Evolutionary conservation across 1,284 basidiomycete species (phyloP), one percentile per base, ranked within the genome.

Genomic region (Melampsora occidentalis): DNA sequence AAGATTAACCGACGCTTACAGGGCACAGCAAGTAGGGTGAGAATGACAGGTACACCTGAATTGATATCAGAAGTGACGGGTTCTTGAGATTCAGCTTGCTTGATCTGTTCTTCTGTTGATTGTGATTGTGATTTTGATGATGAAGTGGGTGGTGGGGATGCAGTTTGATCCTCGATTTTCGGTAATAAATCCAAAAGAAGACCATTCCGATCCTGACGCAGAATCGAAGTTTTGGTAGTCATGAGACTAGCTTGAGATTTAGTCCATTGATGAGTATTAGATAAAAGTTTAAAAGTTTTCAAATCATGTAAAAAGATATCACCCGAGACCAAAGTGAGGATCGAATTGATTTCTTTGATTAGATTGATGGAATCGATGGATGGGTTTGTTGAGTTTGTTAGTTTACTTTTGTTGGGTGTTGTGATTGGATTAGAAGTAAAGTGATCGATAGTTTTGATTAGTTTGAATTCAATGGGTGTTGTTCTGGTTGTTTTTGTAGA

Each of bases 1-100:
- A 97, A 84, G 1, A 96, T 88, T 0, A 94, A 87, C 82, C 90
- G 93, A 78, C 94, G 87, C 79, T 90, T 86, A 81, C 94, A 95
- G 18, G 93, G 95, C 7, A 98, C 86, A 4, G 93, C 87, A 10
- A 99, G 85, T 76, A 88, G 87, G 0, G 92, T 91, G n/a, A 92
- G 85, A 20, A 89, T 83, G 2, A 86, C 86, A 16, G 89, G 87
- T 33, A 89, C 87, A 18, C 85, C 82, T 9, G 65, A 67, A 6
- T 42, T n/a, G 33, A 35, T 7, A 39, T 39, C 31, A 22, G 12
- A 20, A 7, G 33, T 25, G 57, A 28, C 33, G 20, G 31, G 46
- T 33, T 33, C 62, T 28, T 22, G 9, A 7, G 20, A 6, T 20
- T 28, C 25, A 7, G 62, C 10, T 59, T 33, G 14, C 16, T 53